phyloP scores from a whole-genome alignment of 1,284 basidiomycete species.

The Porphyrellus sp. region DNA sequence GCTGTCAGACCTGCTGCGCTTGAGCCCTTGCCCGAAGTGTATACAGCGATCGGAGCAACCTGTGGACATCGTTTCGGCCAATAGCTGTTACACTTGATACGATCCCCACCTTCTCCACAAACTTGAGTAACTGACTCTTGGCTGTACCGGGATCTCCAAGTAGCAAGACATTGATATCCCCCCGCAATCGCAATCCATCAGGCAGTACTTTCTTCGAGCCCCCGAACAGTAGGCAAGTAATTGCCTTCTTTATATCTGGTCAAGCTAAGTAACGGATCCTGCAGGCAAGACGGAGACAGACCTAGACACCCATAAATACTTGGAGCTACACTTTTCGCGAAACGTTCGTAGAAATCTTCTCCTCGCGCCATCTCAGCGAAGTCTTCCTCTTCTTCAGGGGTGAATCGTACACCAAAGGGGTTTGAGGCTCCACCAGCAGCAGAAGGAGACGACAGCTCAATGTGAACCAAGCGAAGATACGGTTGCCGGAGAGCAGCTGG shows the following conservation, averaged over 20 bases:
- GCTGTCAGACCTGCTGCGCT: conserved; percentile 98
- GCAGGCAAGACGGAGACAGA: conserved; percentile 36
- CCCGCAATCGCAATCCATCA: conserved; percentile 95
- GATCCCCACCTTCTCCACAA: conserved; percentile 85
- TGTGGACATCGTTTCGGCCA: conserved; percentile 30
- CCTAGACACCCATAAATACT: conserved; percentile 95
- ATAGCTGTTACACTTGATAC: background rate
- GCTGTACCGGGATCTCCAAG: conserved; percentile 98
- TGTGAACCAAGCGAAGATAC: conserved; percentile 90
- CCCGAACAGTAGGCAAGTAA: conserved; percentile 92
- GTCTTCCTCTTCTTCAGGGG: conserved; percentile 96
- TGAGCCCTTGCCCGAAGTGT: conserved; percentile 97
- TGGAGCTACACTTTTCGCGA: conserved; percentile 92
- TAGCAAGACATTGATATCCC: conserved; percentile 96
- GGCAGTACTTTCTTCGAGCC: conserved; percentile 98
- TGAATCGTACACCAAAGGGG: conserved; percentile 83
- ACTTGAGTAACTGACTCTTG: conserved; percentile 96
- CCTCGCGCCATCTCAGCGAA: conserved; percentile 87
- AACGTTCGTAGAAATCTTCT: conserved; percentile 91
- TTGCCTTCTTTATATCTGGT: conserved; percentile 96
- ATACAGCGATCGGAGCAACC: conserved; percentile 96
- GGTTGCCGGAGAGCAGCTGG: conserved; percentile 88
- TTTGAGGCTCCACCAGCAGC: conserved; percentile 64
- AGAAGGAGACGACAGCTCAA: conserved; percentile 82
- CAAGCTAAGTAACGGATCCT: conserved; percentile 7